Evolutionary conservation across 2,329 filamentous ascomycete species (phyloP).

Genomic region (Aspergillus sp.): DNA sequence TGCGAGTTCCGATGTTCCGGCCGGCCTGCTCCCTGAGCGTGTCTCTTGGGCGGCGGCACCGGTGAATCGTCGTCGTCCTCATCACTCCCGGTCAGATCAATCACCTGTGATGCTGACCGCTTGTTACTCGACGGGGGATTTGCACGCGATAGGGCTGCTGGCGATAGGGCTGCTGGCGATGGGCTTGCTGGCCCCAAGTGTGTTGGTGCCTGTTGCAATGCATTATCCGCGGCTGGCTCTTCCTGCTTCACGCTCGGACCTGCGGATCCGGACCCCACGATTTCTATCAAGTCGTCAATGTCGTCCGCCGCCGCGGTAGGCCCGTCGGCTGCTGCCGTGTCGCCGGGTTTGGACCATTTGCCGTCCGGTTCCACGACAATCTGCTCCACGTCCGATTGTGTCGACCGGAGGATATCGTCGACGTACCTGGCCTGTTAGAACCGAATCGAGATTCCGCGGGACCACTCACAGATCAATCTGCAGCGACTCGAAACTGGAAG

Average conservation of each 20-base stretch:
- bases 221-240: conserved; percentile 12
- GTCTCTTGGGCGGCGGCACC: conserved; percentile 26
- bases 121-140: conserved; percentile 33
- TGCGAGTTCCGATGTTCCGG: no score
- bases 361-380: conserved; percentile 86
- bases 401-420: conserved; percentile 71
- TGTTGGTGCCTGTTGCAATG: conserved; percentile 24
- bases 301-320: conserved; percentile 32
- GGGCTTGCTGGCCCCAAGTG: no score
- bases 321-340: conserved; percentile 30
- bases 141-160: conserved; percentile 28
- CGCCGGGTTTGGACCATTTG: conserved; percentile 53
- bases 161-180: conserved; percentile 32
- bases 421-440: conserved; percentile 55
- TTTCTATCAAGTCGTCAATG: conserved; percentile 44
- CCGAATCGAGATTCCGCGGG: not conserved
- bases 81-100: conserved; percentile 46
- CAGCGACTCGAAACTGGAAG: conserved; percentile 68
- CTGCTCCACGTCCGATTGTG: conserved; percentile 62
- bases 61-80: conserved; percentile 42
- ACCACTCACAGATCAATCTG: conserved; percentile 71
- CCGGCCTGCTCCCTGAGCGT: no score
- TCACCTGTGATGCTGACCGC: conserved; percentile 40
- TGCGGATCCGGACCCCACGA: conserved; percentile 29
- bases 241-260: conserved; percentile 35